Conservation (phyloP, 495 filamentous ascomycete species). For the Penicillium antarcticum region DNA sequence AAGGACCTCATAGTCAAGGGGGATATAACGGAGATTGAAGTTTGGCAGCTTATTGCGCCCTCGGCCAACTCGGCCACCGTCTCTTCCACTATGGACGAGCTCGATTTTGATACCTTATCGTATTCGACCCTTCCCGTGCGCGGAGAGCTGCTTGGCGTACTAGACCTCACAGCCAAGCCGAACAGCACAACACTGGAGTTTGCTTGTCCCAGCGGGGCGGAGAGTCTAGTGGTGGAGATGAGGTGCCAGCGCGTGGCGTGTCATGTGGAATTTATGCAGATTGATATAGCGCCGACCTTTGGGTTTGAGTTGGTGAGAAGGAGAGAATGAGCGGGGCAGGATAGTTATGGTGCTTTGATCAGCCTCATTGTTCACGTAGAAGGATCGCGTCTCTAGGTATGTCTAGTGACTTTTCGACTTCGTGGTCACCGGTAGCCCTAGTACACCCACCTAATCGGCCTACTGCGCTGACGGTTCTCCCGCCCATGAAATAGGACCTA, state of each 20-base stretch:
- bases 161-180: neutral
- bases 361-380: neutral
- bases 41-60: neutral
- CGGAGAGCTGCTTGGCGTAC: neutral
- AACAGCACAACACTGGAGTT: neutral
- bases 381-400: neutral
- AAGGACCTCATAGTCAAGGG: neutral
- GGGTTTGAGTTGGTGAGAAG: neutral
- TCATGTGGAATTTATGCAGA: neutral
- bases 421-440: neutral
- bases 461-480: neutral
- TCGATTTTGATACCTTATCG: neutral
- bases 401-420: too few relatives aligned
- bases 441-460: neutral
- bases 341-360: neutral
- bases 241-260: neutral
- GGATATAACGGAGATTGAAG: neutral
- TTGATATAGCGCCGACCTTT: neutral
- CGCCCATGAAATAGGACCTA: too few relatives aligned
- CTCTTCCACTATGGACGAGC: neutral
- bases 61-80: neutral
- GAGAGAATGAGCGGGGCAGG: neutral
- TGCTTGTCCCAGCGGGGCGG: neutral
- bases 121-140: neutral
- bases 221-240: neutral